phyloP scores from a whole-genome alignment of 169 alveolate species.

The Amoebophrya sp. region DNA sequence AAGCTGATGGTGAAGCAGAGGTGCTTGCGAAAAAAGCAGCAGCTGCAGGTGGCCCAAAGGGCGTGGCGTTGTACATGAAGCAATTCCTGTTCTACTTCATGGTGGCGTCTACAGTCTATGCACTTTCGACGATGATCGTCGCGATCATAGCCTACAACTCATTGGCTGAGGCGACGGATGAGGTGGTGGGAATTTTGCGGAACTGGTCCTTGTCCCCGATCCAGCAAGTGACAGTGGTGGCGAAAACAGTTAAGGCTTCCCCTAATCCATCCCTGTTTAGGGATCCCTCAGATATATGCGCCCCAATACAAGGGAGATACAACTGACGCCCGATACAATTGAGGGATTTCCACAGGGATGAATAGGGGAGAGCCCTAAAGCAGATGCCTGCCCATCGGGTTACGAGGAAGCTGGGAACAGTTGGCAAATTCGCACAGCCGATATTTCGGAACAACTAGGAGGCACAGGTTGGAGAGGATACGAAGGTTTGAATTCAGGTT shows the following conservation, averaged over 20 bases:
- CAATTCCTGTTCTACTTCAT: too few relatives aligned
- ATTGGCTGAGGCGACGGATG: background rate
- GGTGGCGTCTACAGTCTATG: too few relatives aligned
- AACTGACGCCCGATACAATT: too few relatives aligned
- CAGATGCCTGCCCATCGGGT: background rate
- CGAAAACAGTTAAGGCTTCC: background rate
- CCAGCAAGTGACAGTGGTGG: background rate
- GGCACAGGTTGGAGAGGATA: background rate
- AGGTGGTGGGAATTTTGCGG: background rate
- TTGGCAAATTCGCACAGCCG: background rate
- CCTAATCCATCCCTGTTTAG: too few relatives aligned
- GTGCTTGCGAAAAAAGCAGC: too few relatives aligned
- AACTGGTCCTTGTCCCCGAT: background rate
- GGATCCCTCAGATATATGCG: too few relatives aligned
- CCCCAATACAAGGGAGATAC: too few relatives aligned
- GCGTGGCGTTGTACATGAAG: too few relatives aligned
- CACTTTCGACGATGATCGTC: background rate
- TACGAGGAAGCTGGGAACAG: background rate
- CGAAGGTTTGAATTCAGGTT: background rate
- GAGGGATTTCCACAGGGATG: too few relatives aligned
- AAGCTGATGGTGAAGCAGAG: too few relatives aligned
- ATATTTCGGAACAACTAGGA: background rate
- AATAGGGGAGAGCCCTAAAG: too few relatives aligned
- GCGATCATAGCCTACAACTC: background rate
- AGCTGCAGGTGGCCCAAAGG: too few relatives aligned